These are phyloP conservation scores for Mucor sp. DNA, from an alignment of 371 early-diverging fungal species.

Conservation along the genomic window DNA sequence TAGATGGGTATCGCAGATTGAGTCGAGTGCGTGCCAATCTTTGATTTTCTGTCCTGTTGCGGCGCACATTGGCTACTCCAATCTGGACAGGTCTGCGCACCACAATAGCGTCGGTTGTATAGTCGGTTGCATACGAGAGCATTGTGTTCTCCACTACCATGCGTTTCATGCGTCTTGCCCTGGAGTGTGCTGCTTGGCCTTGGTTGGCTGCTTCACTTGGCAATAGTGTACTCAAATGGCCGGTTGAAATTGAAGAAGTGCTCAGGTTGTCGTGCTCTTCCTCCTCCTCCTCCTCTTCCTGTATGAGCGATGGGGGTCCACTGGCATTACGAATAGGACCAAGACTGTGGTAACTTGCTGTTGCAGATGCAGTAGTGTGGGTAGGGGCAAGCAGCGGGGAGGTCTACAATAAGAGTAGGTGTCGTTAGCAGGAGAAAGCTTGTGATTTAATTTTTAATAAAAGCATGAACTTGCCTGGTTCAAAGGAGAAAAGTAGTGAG, in stretches of 20 bases:
- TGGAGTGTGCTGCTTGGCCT: not conserved
- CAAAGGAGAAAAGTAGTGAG: not conserved
- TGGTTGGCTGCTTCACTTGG: not conserved
- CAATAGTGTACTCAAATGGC: not conserved
- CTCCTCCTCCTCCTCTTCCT: conserved; percentile 1
- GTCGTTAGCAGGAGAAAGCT: not conserved
- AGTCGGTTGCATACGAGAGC: not conserved
- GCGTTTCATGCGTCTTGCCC: not conserved
- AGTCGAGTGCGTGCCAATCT: not conserved
- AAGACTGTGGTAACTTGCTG: not conserved
- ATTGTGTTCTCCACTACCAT: not conserved
- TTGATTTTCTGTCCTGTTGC: not conserved
- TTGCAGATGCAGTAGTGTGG: not conserved
- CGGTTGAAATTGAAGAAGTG: not conserved
- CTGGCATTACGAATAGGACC: not conserved
- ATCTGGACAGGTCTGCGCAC: not conserved
- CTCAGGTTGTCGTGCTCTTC: not conserved
- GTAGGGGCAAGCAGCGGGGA: not conserved
- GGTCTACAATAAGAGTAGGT: not conserved
- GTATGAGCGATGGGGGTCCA: not conserved
- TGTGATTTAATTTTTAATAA: not conserved
- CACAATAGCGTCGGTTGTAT: not conserved
- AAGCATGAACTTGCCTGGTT: not conserved
- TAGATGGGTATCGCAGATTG: not conserved
- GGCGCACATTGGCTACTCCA: not conserved